Evolutionary conservation across 108 stramenopile species (phyloP).

Genomic region (Fistulifera pelliculosa): DNA sequence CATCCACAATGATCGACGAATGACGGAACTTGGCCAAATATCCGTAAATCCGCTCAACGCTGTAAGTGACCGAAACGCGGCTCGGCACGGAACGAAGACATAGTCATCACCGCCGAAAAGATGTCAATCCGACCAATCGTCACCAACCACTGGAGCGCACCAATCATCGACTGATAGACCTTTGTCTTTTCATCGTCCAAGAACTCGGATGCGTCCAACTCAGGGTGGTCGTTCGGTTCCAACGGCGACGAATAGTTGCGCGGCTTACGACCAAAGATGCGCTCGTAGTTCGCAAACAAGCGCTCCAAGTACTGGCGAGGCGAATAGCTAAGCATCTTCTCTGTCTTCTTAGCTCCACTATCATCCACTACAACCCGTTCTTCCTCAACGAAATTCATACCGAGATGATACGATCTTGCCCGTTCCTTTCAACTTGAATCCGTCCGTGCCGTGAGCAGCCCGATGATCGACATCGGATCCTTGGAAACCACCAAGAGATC

Average conservation of each 20-base stretch:
- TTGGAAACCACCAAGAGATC: constrained; percentile 10
- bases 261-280: constrained; percentile 3
- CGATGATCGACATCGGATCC: constrained; percentile 15
- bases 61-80: constrained; percentile 29
- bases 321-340: constrained; percentile 11
- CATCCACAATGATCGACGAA: constrained; percentile 2
- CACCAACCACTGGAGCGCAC: constrained; percentile 22
- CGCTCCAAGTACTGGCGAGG: constrained; percentile 21
- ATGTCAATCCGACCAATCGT: constrained; percentile 36
- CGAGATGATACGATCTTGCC: constrained; percentile 23
- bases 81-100: constrained; percentile 16
- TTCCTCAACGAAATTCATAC: constrained; percentile 20
- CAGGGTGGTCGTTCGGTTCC: constrained; percentile 12
- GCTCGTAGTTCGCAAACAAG: constrained; percentile 12
- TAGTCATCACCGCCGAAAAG: constrained; percentile 7
- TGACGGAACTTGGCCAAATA: constrained; percentile 13
- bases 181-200: constrained; percentile 9
- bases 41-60: constrained; percentile 15
- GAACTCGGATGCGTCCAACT: constrained; percentile 17
- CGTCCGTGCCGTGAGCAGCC: constrained; percentile 1
- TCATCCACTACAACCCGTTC: constrained; percentile 19
- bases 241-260: not conserved
- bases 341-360: too few relatives aligned
- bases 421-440: constrained; percentile 29
- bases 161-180: constrained; percentile 27